These are phyloP conservation scores for Coniochaeta pulveracea DNA, from an alignment of 2,329 filamentous ascomycete species.

Conservation along the genomic window DNA sequence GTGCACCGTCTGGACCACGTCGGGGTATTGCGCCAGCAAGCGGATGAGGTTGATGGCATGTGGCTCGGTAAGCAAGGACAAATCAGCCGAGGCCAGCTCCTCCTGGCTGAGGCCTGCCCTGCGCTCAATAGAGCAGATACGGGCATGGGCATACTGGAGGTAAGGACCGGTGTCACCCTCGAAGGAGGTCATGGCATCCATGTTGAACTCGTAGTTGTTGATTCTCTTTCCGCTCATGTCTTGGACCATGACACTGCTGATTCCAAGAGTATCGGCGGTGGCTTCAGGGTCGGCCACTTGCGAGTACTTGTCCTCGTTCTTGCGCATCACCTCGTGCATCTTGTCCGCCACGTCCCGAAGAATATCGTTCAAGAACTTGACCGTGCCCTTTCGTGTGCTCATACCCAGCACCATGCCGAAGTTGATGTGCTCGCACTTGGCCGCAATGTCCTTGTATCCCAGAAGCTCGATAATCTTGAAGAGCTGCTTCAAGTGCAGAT, in stretches of 20 bases:
- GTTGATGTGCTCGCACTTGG: conserved; percentile 62
- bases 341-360: conserved; percentile 74
- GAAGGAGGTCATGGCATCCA: conserved; percentile 72
- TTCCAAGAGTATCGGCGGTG: conserved; percentile 80
- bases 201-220: conserved; percentile 63
- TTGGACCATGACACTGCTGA: conserved; percentile 94
- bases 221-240: conserved; percentile 90
- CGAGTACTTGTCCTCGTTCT: conserved; percentile 80
- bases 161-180: conserved; percentile 81
- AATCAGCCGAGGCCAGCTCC: conserved; percentile 52
- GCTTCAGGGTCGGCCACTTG: conserved; percentile 76
- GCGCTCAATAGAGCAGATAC: conserved; percentile 53
- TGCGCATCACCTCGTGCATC: conserved; percentile 96
- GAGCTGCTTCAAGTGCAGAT: conserved; percentile 61
- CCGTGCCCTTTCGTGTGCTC: conserved; percentile 61
- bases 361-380: conserved; percentile 65
- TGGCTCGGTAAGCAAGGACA: conserved; percentile 56
- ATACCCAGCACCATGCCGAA: conserved; percentile 63
- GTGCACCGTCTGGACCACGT: conserved; percentile 72
- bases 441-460: conserved; percentile 54
- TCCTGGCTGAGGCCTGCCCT: conserved; percentile 40
- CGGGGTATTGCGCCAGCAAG: conserved; percentile 73
- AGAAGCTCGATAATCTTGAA: conserved; percentile 69
- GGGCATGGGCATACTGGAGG: conserved; percentile 72
- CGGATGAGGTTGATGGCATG: conserved; percentile 66